Evolutionary conservation across 1,284 basidiomycete species (phyloP).

Genomic region (Fomitopsis pinicola): DNA sequence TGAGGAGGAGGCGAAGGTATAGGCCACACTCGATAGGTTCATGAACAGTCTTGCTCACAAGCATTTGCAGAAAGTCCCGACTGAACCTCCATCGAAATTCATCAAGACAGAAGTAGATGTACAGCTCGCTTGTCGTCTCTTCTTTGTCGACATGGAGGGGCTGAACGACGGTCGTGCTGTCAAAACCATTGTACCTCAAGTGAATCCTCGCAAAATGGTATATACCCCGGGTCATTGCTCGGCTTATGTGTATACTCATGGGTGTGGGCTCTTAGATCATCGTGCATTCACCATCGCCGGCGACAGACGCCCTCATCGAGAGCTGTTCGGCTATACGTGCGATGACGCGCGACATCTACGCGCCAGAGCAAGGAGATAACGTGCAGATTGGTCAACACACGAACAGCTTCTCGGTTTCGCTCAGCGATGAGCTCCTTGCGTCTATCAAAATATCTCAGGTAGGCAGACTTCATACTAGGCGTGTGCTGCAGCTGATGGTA

Average conservation of each 20-base stretch:
- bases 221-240: constrained; percentile 11
- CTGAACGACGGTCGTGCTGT: constrained; percentile 94
- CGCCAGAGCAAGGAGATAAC: constrained; percentile 69
- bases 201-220: constrained; percentile 94
- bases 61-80: constrained; percentile 52
- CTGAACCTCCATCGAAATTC: constrained; percentile 91
- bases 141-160: constrained; percentile 95
- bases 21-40: constrained; percentile 4
- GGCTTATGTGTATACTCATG: background rate
- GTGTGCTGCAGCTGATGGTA: background rate
- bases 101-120: constrained; percentile 73
- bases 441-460: constrained; percentile 88
- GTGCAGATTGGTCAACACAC: constrained; percentile 95
- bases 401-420: constrained; percentile 89
- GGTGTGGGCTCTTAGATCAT: constrained; percentile 58
- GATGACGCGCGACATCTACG: constrained; percentile 89
- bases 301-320: constrained; percentile 71
- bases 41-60: background rate
- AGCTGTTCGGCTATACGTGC: constrained; percentile 79
- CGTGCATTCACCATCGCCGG: constrained; percentile 69
- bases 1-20: constrained; percentile 79
- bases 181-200: constrained; percentile 94
- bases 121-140: constrained; percentile 77
- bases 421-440: constrained; percentile 84
- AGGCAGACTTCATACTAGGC: constrained; percentile 24